Conservation (phyloP, 2,329 filamentous ascomycete species). For the Ophiostoma sp. region DNA sequence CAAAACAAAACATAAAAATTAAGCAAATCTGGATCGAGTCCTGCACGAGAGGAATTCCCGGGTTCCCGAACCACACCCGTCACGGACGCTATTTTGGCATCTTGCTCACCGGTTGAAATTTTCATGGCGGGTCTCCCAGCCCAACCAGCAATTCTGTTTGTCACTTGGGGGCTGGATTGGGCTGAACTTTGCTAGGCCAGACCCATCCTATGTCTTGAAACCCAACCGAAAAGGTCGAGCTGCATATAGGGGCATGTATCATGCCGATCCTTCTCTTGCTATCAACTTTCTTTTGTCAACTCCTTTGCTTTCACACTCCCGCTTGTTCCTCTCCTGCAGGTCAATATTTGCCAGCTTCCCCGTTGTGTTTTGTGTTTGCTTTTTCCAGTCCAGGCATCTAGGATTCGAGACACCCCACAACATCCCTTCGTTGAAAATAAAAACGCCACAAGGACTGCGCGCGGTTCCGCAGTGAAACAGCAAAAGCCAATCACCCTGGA, state of each 20-base stretch:
- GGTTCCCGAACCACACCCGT: neutral
- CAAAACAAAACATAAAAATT: neutral
- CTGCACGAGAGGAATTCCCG: neutral
- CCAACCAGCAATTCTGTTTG: neutral
- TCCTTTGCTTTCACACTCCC: too few species aligned
- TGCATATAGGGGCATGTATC: neutral
- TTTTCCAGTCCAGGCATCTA: neutral
- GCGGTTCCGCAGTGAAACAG: constrained; percentile 14
- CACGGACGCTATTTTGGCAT: neutral
- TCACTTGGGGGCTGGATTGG: neutral
- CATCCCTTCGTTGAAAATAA: neutral
- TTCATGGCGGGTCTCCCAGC: neutral
- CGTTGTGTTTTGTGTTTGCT: neutral
- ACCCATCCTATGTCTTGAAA: neutral
- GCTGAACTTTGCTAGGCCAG: neutral
- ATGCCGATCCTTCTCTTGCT: neutral
- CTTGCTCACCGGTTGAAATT: neutral
- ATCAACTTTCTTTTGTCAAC: neutral
- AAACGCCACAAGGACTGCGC: neutral
- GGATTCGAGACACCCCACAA: neutral
- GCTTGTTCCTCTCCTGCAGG: neutral
- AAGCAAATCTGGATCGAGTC: neutral
- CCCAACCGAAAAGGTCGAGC: neutral
- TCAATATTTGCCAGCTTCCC: neutral
- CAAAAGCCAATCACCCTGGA: neutral